Conservation (phyloP, 225 moss, liverwort and hornwort genomes). For the Antitrichia curtipendula region DNA sequence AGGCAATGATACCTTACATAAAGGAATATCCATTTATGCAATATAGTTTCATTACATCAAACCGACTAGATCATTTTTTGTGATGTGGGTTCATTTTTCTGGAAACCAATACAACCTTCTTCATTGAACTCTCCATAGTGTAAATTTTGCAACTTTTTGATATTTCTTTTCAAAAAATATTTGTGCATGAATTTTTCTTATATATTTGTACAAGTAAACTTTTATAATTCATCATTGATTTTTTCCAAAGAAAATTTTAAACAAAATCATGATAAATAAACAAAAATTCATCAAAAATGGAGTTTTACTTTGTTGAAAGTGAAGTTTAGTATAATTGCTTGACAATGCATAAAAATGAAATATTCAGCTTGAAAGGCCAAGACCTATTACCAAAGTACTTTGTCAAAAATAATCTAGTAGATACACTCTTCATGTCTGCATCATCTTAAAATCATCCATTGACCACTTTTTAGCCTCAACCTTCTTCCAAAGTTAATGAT, state of each 20-base stretch:
- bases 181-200: fast-evolving
- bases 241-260: not conserved
- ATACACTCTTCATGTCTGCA: fast-evolving
- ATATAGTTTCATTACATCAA: fast-evolving
- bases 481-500: fast-evolving
- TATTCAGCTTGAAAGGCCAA: fast-evolving
- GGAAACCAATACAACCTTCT: not conserved
- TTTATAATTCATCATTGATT: no score
- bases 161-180: not conserved
- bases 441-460: not conserved
- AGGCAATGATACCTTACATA: fast-evolving
- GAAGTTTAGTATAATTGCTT: not conserved
- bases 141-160: not conserved
- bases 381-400: not conserved
- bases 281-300: not conserved
- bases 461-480: not conserved
- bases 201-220: not conserved
- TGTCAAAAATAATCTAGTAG: not conserved
- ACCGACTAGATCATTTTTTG: fast-evolving
- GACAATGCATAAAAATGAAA: not conserved
- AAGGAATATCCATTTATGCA: fast-evolving
- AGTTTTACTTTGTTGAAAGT: not conserved
- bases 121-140: fast-evolving
- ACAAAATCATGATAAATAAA: not conserved
- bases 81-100: not conserved